Base-by-base conservation (phyloP, 2,329 filamentous ascomycete species). In the Pseudocercospora macadamiae region DNA sequence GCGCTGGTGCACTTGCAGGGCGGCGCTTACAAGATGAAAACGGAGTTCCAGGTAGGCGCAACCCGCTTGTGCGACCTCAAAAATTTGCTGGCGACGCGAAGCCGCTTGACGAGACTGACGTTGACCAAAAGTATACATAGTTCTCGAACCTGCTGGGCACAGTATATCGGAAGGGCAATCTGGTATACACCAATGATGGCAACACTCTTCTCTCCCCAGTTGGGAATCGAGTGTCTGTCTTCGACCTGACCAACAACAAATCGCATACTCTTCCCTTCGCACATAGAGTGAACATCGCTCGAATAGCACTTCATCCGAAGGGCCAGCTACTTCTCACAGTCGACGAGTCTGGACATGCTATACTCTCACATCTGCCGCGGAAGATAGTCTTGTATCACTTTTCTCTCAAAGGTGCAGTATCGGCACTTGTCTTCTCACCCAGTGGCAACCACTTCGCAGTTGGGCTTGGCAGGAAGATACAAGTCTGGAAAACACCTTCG, bases 81-180 rank as follows among this genome's bases (percentile, higher is more conserved):
- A 21, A 54, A 34, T 25, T 39, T 37, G 21, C 18, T 19, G 44
- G 44, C 59, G 34, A 58, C 55, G 36, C 42, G 49, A 23, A 18
- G 28, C 28, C 19, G 30, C 52, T 34, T 25, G 32, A 39, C 23
- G 44, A 51, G 53, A 62, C 56, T 60, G 56, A 61, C 59, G 44
- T 59, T 66, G 49, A 64, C 60, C 23, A 60, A 59, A 60, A 59
- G n/a, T n/a, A n/a, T n/a, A 51, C 42, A 23, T 71, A 97, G 93
- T 99, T 99, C 80, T 96, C 93, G 75, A 99, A 97, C 79, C 85
- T 99, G 75, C 86, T 99, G 72, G 96, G 95, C 74, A 99, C 95
- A 68, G 95, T 99, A 74, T 99, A 97, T 82, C 91, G 47, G 16
- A 91, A 93, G 85, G 95, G 96, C 78, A 99, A 97, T 76, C 85